phyloP scores from a whole-genome alignment of 305 asterid genomes.

The Solanum hybrid region DNA sequence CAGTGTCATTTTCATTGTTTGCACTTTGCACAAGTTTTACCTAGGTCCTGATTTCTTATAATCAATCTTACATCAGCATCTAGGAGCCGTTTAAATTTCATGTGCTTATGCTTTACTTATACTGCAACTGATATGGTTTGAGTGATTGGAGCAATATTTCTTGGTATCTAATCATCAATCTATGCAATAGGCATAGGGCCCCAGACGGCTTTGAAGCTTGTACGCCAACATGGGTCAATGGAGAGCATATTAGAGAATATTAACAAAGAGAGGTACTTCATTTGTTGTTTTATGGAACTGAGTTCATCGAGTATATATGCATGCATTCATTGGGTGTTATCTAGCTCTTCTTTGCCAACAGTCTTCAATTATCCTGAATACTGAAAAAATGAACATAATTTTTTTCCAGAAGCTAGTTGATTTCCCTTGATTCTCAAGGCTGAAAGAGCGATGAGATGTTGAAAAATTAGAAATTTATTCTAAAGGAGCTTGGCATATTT shows the following conservation, averaged over 20 bases:
- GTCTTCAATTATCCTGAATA: neutral
- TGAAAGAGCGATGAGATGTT: neutral
- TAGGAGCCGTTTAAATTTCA: neutral
- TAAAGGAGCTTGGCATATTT: neutral
- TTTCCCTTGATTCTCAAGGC: neutral
- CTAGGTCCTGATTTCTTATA: neutral
- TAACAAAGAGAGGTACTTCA: slow-evolving; percentile 76
- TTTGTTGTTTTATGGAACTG: neutral
- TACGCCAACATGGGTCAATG: slow-evolving; percentile 85
- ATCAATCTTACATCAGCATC: neutral
- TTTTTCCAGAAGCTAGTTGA: neutral
- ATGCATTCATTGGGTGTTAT: neutral
- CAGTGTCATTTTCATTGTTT: neutral
- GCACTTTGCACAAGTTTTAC: neutral
- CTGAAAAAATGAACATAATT: neutral
- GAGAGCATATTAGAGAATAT: slow-evolving; percentile 80
- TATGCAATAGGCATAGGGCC: slow-evolving; percentile 83
- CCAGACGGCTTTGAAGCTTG: slow-evolving; percentile 88
- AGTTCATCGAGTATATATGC: neutral
- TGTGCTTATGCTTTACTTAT: neutral
- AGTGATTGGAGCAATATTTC: neutral
- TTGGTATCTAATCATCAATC: neutral
- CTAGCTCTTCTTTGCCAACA: neutral
- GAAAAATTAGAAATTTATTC: neutral
- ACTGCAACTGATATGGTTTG: neutral